phyloP scores from a whole-genome alignment of 2,329 filamentous ascomycete genomes.

The Laburnicola sp. region DNA sequence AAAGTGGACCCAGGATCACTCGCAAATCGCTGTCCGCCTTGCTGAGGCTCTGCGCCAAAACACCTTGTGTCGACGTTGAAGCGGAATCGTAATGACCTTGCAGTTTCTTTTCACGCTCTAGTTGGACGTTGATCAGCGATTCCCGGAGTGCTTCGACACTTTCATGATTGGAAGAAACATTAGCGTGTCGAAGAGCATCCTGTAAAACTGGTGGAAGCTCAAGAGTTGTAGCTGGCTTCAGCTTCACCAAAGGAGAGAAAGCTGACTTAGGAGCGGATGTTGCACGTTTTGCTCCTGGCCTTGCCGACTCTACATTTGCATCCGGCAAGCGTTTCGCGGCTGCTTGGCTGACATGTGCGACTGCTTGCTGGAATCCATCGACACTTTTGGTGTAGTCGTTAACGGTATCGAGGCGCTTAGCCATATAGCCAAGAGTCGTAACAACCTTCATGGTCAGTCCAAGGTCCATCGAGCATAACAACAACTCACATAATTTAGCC shows the following conservation, averaged over 20 bases:
- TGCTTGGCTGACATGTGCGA: slow-evolving; percentile 32
- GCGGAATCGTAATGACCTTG: slow-evolving; percentile 39
- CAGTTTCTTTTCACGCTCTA: slow-evolving; percentile 42
- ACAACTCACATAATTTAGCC: slow-evolving; percentile 48
- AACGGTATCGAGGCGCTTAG: slow-evolving; percentile 38
- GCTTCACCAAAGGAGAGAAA: slow-evolving; percentile 35
- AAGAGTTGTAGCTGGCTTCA: slow-evolving; percentile 31
- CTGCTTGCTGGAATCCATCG: slow-evolving; percentile 37
- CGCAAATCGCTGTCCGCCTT: slow-evolving; percentile 43
- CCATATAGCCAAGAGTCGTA: slow-evolving; percentile 49
- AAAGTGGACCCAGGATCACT: slow-evolving; percentile 44
- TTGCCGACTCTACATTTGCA: slow-evolving; percentile 15
- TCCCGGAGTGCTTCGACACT: slow-evolving; percentile 30
- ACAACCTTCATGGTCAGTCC: slow-evolving; percentile 29
- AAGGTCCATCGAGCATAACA: too few relatives aligned
- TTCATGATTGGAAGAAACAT: slow-evolving; percentile 36
- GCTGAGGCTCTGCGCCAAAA: slow-evolving; percentile 41
- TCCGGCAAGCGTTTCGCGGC: slow-evolving; percentile 32
- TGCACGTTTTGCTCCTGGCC: slow-evolving; percentile 25
- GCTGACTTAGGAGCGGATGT: slow-evolving; percentile 28
- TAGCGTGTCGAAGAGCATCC: slow-evolving; percentile 40
- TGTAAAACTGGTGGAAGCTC: slow-evolving; percentile 38
- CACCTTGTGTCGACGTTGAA: slow-evolving; percentile 36
- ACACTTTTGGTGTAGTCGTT: slow-evolving; percentile 26
- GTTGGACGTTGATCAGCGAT: slow-evolving; percentile 30